phyloP scores from a whole-genome alignment of 2,329 filamentous ascomycete genomes.

The Chalara sp. region DNA sequence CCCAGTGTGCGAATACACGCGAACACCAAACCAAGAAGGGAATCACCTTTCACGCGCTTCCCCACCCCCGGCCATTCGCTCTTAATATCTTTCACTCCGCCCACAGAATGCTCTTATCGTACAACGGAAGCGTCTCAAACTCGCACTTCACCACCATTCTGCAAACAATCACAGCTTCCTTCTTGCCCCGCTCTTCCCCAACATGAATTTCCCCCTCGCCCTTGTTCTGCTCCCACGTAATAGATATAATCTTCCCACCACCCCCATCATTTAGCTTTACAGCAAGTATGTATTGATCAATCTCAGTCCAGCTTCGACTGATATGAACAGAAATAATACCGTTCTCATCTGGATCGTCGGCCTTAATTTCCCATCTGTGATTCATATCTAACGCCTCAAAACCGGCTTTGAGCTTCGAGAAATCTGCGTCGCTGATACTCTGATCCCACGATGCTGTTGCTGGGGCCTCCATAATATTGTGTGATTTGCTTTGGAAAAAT shows the following conservation, averaged over 20 bases:
- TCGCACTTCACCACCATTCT: not conserved
- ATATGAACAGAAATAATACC: conserved; percentile 2
- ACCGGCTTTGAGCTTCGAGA: conserved; percentile 5
- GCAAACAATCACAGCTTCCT: not conserved
- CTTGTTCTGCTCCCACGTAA: conserved; percentile 2
- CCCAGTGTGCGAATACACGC: too few relatives aligned
- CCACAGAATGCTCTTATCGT: too few relatives aligned
- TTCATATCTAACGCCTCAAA: not conserved
- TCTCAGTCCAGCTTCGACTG: not conserved
- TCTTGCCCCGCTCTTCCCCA: not conserved
- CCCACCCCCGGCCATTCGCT: too few relatives aligned
- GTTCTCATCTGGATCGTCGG: not conserved
- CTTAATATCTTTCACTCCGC: too few relatives aligned
- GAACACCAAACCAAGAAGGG: too few relatives aligned
- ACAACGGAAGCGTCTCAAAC: conserved; percentile 1
- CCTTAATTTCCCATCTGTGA: conserved; percentile 1
- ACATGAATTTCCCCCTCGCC: too few relatives aligned
- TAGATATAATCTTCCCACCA: not conserved
- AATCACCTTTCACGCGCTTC: too few relatives aligned
- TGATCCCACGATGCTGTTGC: conserved; percentile 3
- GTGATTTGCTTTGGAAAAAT: not conserved
- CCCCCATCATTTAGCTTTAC: conserved; percentile 1
- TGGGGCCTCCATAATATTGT: conserved; percentile 2
- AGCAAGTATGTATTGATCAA: not conserved
- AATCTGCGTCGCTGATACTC: conserved; percentile 6